phyloP scores from a whole-genome alignment of 129 eudicot genomes.

The Oenanthe sinensis region DNA sequence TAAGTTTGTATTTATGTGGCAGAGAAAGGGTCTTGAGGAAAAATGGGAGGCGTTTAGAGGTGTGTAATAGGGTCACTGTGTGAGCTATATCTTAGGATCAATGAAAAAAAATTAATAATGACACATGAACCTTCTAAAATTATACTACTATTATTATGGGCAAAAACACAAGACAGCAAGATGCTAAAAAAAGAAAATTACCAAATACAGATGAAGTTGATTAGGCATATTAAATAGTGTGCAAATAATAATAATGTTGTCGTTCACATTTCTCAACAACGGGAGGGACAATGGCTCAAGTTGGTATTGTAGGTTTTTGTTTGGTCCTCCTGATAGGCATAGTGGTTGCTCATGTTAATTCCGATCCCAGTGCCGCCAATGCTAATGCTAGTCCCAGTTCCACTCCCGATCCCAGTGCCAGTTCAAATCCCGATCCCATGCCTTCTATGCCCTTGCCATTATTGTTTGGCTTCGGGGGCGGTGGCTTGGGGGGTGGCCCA shows the following conservation, averaged over 20 bases:
- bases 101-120: not conserved
- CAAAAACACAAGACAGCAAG: not conserved
- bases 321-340: not conserved
- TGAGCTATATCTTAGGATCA: not conserved
- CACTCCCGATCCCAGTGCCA: too few relatives aligned
- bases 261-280: not conserved
- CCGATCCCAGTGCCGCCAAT: not conserved
- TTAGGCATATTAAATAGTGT: not conserved
- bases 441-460: too few relatives aligned
- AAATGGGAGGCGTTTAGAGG: too few relatives aligned
- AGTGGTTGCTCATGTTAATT: not conserved
- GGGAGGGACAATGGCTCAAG: not conserved
- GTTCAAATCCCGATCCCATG: too few relatives aligned
- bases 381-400: too few relatives aligned
- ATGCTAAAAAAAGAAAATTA: not conserved
- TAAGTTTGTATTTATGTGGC: too few relatives aligned
- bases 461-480: not conserved
- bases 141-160: not conserved
- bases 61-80: too few relatives aligned
- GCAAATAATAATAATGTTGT: not conserved
- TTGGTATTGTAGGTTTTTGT: not conserved
- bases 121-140: not conserved
- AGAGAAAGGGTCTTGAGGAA: too few relatives aligned
- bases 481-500: slow-evolving; percentile 3
- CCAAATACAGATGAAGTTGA: not conserved